Base-by-base conservation (phyloP, 306 rosid genomes). In the Vigna radiata region DNA sequence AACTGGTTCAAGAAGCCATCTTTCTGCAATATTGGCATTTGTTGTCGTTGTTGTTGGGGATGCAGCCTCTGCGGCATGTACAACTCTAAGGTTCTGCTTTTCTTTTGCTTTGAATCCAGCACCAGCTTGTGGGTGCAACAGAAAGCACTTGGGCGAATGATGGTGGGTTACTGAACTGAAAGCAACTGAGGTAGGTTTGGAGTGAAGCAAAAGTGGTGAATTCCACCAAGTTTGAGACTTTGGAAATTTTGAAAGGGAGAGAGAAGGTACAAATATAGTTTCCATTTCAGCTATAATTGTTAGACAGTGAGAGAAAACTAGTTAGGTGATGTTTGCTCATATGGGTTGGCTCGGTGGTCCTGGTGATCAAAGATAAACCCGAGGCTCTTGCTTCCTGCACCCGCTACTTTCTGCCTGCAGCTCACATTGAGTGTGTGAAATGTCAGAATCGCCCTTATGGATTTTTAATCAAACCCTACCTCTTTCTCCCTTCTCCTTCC, bases 1-100 rank as follows among this genome's bases (percentile, higher is more conserved):
- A 44, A 92, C 84, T 73, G 98, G 97, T 67, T 82, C 90, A 80
- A 94, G 96, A 83, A 94, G 88, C 98, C 98, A 94, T 82, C 75
- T 84, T 76, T 86, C 85, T 8, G 89, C 50, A 67, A 66, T 72
- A 18, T 43, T 61, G 12, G 85, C 14, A 9, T 9, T 9, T 43
- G 47, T 36, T 12, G 83, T 70, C 10, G 47, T 43, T 10, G 47
- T 36, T 9, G 83, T 70, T 47, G 86, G 83, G 50, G 4, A 61
- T 41, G 77, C 48, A 60, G 88, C 78, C 21, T 88, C 77, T 15
- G 93, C 86, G 74, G 89, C 88, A 52, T 47, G 70, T 2, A 79
- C 27, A 41, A 78, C 73, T 79, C 82, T 79, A 7, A 85, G 53
- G 19, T 25, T 78, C 65, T 63, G 66, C 52, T 27, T 82, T 23